These are phyloP conservation scores for Ophiosphaerella narmari DNA, from an alignment of 2,329 filamentous ascomycete genomes.

Conservation along the genomic window DNA sequence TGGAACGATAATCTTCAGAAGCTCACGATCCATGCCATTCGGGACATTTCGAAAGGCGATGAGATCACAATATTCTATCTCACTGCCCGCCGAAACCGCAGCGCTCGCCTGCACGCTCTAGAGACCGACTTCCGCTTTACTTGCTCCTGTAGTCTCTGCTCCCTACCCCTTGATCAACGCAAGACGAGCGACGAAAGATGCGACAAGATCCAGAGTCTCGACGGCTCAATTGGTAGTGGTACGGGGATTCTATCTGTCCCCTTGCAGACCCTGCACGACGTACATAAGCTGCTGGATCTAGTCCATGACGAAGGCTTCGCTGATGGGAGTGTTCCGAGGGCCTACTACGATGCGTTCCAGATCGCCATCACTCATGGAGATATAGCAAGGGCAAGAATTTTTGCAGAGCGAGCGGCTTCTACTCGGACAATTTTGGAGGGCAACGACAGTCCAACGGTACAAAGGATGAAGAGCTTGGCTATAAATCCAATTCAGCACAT, in stretches of 20 bases:
- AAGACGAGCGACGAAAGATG: constrained; percentile 38
- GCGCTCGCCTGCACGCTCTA: neutral
- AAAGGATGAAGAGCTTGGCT: constrained; percentile 13
- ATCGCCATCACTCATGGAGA: constrained; percentile 37
- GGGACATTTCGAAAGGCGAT: constrained; percentile 40
- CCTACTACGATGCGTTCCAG: constrained; percentile 32
- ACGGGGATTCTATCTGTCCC: constrained; percentile 2
- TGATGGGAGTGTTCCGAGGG: constrained; percentile 23
- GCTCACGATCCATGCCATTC: neutral
- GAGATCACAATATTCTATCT: constrained; percentile 39
- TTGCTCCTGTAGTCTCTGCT: constrained; percentile 46
- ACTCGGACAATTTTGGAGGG: constrained; percentile 12
- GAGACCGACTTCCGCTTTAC: constrained; percentile 40
- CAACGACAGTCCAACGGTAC: constrained; percentile 22
- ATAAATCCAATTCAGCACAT: constrained; percentile 11
- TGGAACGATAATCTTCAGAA: constrained; percentile 42
- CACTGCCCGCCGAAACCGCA: constrained; percentile 29
- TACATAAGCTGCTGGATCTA: constrained; percentile 32
- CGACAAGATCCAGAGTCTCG: constrained; percentile 23
- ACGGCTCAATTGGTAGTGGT: constrained; percentile 26
- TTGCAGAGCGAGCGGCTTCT: constrained; percentile 22
- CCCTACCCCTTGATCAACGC: constrained; percentile 38
- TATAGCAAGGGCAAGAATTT: constrained; percentile 36
- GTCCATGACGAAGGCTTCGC: constrained; percentile 28
- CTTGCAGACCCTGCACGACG: constrained; percentile 20